phyloP scores from a whole-genome alignment of 805 yeast genomes.

The Sugiyamaella americana region DNA sequence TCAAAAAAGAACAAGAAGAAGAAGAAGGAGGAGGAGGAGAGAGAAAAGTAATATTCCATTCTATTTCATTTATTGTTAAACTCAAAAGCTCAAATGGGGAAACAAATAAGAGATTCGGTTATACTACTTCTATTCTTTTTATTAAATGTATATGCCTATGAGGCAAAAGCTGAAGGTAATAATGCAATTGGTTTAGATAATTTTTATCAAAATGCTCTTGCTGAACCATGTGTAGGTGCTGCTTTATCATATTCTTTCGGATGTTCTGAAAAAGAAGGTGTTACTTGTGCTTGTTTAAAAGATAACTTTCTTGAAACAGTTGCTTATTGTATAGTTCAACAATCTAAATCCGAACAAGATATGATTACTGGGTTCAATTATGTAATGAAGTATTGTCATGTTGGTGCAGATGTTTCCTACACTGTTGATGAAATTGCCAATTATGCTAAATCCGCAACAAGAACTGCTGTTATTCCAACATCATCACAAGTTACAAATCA shows the following conservation, averaged over 20 bases:
- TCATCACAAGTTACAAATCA: neutral
- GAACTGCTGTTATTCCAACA: slow-evolving; percentile 5
- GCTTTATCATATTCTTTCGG: slow-evolving; percentile 7
- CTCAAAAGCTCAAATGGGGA: no score
- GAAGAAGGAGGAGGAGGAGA: no score
- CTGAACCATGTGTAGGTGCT: slow-evolving; percentile 13
- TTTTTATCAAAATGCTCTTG: neutral
- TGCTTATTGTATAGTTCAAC: slow-evolving; percentile 1
- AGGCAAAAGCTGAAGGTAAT: neutral
- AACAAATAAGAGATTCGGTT: no score
- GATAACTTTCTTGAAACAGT: slow-evolving; percentile 4
- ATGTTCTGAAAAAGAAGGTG: slow-evolving; percentile 1
- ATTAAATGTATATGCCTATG: neutral
- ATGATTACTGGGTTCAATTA: neutral
- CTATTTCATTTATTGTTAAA: no score
- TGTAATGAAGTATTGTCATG: neutral
- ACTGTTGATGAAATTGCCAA: slow-evolving; percentile 4
- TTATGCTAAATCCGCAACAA: slow-evolving; percentile 5
- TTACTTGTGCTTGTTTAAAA: neutral
- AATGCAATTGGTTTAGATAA: neutral
- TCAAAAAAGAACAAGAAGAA: no score
- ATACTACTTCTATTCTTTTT: neutral
- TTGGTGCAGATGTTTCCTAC: neutral
- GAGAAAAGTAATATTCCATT: no score
- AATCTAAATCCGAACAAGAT: neutral